Evolutionary conservation across 768 basidiomycete species (phyloP).

Genomic region (Dentipellis fragilis): DNA sequence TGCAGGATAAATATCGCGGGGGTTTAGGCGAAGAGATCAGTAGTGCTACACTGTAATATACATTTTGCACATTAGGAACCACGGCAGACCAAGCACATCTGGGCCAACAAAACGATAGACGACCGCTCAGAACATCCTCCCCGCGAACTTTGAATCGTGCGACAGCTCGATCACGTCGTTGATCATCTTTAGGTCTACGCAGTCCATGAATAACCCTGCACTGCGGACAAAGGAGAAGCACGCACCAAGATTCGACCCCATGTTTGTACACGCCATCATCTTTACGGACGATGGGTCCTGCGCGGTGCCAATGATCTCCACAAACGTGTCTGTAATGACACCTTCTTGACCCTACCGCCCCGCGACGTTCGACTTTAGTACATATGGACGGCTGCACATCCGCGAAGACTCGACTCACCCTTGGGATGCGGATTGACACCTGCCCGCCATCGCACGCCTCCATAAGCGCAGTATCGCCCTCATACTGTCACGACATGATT

Average conservation of each 20-base stretch:
- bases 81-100: background rate
- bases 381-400: background rate
- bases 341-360: conserved; percentile 22
- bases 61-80: background rate
- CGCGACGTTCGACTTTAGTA: too few species aligned
- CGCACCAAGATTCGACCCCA: conserved; percentile 59
- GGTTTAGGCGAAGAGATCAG: background rate
- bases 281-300: conserved; percentile 45
- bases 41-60: conserved; percentile 3
- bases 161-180: conserved; percentile 54
- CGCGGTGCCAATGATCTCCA: conserved; percentile 63
- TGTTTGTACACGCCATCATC: conserved; percentile 38
- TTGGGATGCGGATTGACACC: conserved; percentile 4
- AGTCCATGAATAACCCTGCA: background rate
- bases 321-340: conserved; percentile 35
- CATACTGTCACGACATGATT: conserved; percentile 1
- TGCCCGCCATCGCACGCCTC: conserved; percentile 11
- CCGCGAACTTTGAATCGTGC: conserved; percentile 44
- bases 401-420: background rate
- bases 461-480: conserved; percentile 8
- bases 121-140: conserved; percentile 32
- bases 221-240: background rate
- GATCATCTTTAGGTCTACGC: conserved; percentile 45
- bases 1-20: background rate
- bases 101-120: background rate